Evolutionary conservation across 2,329 filamentous ascomycete species (phyloP), one percentile per base, ranked within the genome.

Genomic region (Tolypocladium paradoxum): DNA sequence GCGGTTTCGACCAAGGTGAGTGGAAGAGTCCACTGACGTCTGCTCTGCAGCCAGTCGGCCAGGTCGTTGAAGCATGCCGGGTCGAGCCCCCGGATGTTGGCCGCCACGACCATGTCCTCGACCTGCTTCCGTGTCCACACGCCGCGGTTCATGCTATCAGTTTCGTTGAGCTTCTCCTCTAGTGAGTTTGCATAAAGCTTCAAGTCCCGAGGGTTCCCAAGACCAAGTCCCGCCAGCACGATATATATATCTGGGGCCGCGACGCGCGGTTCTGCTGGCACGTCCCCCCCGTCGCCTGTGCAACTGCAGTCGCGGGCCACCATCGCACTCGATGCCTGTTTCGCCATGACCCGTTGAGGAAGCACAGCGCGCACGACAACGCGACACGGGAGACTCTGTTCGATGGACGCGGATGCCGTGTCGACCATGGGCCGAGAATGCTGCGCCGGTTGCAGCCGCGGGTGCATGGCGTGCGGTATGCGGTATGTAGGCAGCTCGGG

Each of bases 71-170:
- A 33, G 53, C 51, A 50, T n/a, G 38, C 52, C 11, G 49, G 47
- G 40, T 54, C 50, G 36, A 54, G 53, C n/a, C 52, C 56, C 22
- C 54, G 54, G 29, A 57, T 52, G 24, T 53, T 54, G 34, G 55
- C 47, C 3, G 51, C 54, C 46, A 55, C 47, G 33, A 59, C 53
- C 22, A 58, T 54, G n/a, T 58, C 54, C 33, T 59, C 57, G 24
- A 58, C 56, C 14, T 58, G 51, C 48, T 54, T 56, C 46, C 56
- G 52, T 3, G 51, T 54, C 48, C 46, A 35, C 29, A 16, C 20
- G n/a, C 37, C 31, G 31, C 12, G 20, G 11, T 11, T 22, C 49
- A 51, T 51, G 8, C 2, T 45, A 2, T 45, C 27, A 22, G 18
- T n/a, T 2, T 35, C n/a, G 11, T 3, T 3, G 33, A 45, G 27